Evolutionary conservation across 2,329 filamentous ascomycete genomes (phyloP), one percentile per base, ranked within the genome.

Genomic region (Diaporthe sp.): DNA sequence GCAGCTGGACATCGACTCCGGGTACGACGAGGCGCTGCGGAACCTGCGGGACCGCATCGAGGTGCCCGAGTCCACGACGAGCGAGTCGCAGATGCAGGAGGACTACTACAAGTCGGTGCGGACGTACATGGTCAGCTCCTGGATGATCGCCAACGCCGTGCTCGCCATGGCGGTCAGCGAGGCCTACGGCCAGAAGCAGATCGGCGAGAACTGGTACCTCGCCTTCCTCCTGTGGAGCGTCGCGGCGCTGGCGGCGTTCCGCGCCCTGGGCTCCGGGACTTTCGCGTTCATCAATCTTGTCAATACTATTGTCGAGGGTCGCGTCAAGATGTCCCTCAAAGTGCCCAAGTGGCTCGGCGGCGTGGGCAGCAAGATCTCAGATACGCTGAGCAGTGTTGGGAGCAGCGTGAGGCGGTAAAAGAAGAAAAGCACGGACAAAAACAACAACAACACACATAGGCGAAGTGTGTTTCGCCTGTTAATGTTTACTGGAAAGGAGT

Each of bases 71-170:
- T 84, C 90, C 0, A 84, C 87, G 0, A 80, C 91, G 22, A 92
- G 90, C 58, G 96, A 98, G 80, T 88, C 91, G 0, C 97, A 98
- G 85, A 86, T 95, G 85, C 97, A 99, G 84, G 97, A 99, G 84
- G 97, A 99, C 85, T 99, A 99, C 89, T 99, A 99, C 90, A 95
- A 96, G 84, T 95, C 94, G 55, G 97, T 99, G 71, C 92, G 97
- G 73, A 99, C 97, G 0, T 99, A 99, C 91, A 97, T 99, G 93
- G 97, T 99, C 17, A 92, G 98, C 58, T 90, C 93, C 63, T 99
- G 97, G 97, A 95, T 99, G 90, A 90, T 97, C 49, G 92, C 92
- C 80, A 99, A 99, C 83, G 95, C 94, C 4, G 92, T 98, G 76
- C 92, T 99, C 51, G 96, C 95, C 82, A 99, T 99, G 97, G 91